phyloP scores from a whole-genome alignment of 768 basidiomycete genomes.

The Chlorophyllum brunneum region DNA sequence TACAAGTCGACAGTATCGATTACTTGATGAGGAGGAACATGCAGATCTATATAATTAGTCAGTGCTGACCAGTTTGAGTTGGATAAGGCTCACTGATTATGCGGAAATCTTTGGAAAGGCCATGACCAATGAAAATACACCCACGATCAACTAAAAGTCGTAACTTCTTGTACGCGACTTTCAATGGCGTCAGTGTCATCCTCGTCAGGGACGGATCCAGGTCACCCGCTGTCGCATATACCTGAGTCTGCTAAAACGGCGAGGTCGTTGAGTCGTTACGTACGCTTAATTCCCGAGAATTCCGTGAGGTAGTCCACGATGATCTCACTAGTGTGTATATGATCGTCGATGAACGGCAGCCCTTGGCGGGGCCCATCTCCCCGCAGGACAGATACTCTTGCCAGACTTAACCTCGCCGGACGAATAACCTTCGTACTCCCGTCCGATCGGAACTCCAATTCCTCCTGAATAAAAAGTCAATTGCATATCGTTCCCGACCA shows the following conservation, averaged over 20 bases:
- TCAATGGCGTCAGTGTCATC: conserved; percentile 90
- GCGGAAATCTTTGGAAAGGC: conserved; percentile 94
- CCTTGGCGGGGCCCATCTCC: conserved; percentile 80
- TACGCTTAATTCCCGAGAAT: conserved; percentile 93
- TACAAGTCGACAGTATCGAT: conserved; percentile 98
- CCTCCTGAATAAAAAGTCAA: conserved; percentile 55
- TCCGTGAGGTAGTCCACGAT: conserved; percentile 98
- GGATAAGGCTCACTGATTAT: conserved; percentile 83
- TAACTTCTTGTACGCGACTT: conserved; percentile 98
- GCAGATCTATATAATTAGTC: conserved; percentile 63
- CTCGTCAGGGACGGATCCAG: conserved; percentile 80
- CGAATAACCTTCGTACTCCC: conserved; percentile 90
- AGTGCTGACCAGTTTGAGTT: neutral
- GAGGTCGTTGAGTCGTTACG: conserved; percentile 20
- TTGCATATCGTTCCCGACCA: neutral
- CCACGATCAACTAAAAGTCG: conserved; percentile 89
- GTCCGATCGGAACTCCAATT: conserved; percentile 92
- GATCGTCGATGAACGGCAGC: conserved; percentile 94
- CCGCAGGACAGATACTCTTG: conserved; percentile 90
- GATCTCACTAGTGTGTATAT: conserved; percentile 93
- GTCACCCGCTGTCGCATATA: conserved; percentile 70
- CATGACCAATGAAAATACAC: conserved; percentile 97
- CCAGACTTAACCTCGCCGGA: conserved; percentile 87
- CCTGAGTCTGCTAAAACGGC: neutral
- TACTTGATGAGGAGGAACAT: conserved; percentile 92